phyloP scores from a whole-genome alignment of 2,329 filamentous ascomycete species.

The Phialemonium atrogriseum region DNA sequence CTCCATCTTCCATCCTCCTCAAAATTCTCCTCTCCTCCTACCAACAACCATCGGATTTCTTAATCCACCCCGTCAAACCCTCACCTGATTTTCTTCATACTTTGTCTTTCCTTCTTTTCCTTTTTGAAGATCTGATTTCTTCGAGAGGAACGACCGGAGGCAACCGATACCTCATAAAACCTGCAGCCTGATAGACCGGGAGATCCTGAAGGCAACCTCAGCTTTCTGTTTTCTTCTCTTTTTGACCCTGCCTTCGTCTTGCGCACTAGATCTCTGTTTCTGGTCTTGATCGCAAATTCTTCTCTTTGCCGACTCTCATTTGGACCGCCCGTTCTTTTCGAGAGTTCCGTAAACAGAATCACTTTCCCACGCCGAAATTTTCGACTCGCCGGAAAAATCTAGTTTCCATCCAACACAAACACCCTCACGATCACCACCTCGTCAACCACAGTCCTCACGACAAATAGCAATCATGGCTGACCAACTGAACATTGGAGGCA shows the following conservation, averaged over 20 bases:
- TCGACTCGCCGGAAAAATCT: not conserved
- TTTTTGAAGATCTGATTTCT: constrained; percentile 35
- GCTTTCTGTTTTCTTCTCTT: constrained; percentile 7
- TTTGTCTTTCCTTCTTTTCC: constrained; percentile 31
- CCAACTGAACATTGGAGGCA: constrained; percentile 73
- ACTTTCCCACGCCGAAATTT: constrained; percentile 2
- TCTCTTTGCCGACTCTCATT: constrained; percentile 16
- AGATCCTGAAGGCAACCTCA: not conserved
- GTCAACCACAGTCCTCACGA: constrained; percentile 10
- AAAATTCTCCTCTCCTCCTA: constrained; percentile 9
- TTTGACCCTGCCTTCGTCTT: constrained; percentile 7
- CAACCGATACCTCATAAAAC: constrained; percentile 17
- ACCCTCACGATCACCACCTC: constrained; percentile 16
- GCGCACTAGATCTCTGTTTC: constrained; percentile 9
- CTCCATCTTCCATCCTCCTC: constrained; percentile 5
- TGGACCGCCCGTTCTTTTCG: constrained; percentile 17
- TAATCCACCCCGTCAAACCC: constrained; percentile 17
- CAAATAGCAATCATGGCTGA: constrained; percentile 59
- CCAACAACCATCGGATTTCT: constrained; percentile 21
- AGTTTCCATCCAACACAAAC: not conserved
- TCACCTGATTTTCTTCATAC: constrained; percentile 19
- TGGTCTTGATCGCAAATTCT: constrained; percentile 6
- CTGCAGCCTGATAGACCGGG: constrained; percentile 5
- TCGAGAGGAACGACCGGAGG: constrained; percentile 32
- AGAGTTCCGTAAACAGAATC: constrained; percentile 12